A percentile compares a stretch with the other conserved stretches of the same genome.
phyloP scores from a whole-genome alignment of 192 early-diverging fungal species.

The Haplosporangium gracile region DNA sequence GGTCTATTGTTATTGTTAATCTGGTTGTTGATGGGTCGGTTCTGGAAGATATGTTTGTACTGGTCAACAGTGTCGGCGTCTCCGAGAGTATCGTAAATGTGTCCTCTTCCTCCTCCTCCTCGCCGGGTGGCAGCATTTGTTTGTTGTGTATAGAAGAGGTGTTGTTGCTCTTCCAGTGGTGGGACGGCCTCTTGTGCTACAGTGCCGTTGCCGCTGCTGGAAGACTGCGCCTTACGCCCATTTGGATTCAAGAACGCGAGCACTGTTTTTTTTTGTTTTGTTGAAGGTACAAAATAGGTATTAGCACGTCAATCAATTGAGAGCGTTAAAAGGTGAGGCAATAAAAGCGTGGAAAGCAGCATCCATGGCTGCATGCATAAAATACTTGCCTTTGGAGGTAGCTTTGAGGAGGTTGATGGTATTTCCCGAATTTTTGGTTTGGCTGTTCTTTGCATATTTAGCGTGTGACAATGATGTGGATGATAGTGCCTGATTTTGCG shows the following conservation, averaged over 20 bases:
- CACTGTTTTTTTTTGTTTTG: conserved; percentile 9
- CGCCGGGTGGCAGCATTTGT: conserved; percentile 7
- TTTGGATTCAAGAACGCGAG: conserved; percentile 44
- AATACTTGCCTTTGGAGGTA: conserved; percentile 47
- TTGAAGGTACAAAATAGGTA: neutral
- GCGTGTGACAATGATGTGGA: neutral
- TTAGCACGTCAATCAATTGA: neutral
- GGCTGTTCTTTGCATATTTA: neutral
- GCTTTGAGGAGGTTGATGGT: conserved; percentile 41
- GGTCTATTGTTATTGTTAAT: neutral
- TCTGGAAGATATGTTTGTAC: conserved; percentile 34
- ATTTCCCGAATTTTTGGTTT: conserved; percentile 14
- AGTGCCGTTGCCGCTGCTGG: neutral
- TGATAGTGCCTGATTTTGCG: neutral
- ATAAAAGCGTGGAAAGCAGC: neutral
- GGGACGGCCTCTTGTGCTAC: neutral
- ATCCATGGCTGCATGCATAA: neutral
- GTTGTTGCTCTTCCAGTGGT: neutral
- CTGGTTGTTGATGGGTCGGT: conserved; percentile 32
- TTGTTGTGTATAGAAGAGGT: conserved; percentile 4
- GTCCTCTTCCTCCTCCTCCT: neutral
- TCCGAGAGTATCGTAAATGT: neutral
- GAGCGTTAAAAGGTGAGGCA: neutral
- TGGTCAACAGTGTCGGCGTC: conserved; percentile 14
- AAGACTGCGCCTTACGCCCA: conserved; percentile 25